Evolutionary conservation across 805 yeast genomes (phyloP), one percentile per base, ranked within the genome.

Genomic region (Clavispora vitiphila): DNA sequence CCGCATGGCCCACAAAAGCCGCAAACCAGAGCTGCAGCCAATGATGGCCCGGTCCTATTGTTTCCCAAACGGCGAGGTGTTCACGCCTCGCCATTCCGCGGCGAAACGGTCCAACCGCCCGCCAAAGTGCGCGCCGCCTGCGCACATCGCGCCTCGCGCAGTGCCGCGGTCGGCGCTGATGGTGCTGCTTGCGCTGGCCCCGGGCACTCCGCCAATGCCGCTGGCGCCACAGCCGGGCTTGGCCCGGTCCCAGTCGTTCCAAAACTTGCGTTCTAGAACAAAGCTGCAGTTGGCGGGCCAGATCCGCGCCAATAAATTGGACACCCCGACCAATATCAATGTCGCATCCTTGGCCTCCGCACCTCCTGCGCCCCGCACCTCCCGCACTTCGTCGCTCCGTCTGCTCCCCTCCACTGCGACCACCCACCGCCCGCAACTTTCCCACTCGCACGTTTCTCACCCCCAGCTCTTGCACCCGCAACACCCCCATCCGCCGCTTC

Each of bases 51-150:
- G 68, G 9, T 46, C 65, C 12, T 70, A 58, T 49, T 67, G 61
- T 46, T 76, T 76, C 51, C 80, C 80, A 12, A 75, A 76, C 53
- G 81, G 81, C 37, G 81, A 76, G 50, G 64, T 74, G 2, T 76
- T 75, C 54, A 58, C 73, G 26, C 80, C 80, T 2, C 54, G 79
- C 30, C 56, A 53, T 34, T 61, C 64, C 10, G 74, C 74, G 2
- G 43, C 61, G n/a, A 66, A 61, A 36, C 58, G 75, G 40, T 9
- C 32, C 32, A 51, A 61, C 23, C 61, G 68, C 39, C 77, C 77
- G 7, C 50, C 51, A 31, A 67, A 62, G 20, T 24, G 34, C 24
- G 40, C 16, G 32, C 29, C 19, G 20, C 26, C 31, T 37, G n/a
- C n/a, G n/a, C n/a, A n/a, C n/a, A n/a, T 38, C 44, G 39, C 19